These are phyloP conservation scores for Diaporthe citriasiana DNA, from an alignment of 2,329 filamentous ascomycete genomes.

Conservation along the genomic window DNA sequence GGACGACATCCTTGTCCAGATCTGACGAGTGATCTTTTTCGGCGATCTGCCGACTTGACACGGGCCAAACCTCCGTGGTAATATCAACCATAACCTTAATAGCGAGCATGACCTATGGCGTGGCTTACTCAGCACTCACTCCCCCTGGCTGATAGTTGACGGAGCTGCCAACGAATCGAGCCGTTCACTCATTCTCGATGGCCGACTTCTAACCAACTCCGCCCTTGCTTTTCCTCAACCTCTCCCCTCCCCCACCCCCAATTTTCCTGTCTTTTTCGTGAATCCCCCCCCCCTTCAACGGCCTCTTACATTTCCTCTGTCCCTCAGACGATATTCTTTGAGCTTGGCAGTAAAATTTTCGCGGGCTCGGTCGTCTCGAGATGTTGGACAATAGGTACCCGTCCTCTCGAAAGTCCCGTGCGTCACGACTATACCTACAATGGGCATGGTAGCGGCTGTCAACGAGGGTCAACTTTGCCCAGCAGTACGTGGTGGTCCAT, in stretches of 20 bases:
- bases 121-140: background rate
- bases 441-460: conserved; percentile 23
- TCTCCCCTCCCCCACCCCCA: background rate
- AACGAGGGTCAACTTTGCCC: background rate
- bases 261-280: background rate
- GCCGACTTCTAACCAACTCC: background rate
- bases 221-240: background rate
- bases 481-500: background rate
- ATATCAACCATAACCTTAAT: conserved; percentile 1
- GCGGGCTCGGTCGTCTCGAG: background rate
- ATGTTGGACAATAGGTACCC: background rate
- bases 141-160: background rate
- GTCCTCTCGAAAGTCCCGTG: background rate
- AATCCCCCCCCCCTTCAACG: background rate
- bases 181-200: background rate
- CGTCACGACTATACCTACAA: conserved; percentile 29
- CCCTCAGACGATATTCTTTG: background rate
- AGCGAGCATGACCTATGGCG: background rate
- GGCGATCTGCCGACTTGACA: conserved; percentile 29
- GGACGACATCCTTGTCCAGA: conserved; percentile 21
- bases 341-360: background rate
- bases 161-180: background rate
- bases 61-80: conserved; percentile 23
- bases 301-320: background rate
- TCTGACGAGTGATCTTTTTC: conserved; percentile 19